phyloP scores from a whole-genome alignment of 164 flowering plant species.

The Piper longum region DNA sequence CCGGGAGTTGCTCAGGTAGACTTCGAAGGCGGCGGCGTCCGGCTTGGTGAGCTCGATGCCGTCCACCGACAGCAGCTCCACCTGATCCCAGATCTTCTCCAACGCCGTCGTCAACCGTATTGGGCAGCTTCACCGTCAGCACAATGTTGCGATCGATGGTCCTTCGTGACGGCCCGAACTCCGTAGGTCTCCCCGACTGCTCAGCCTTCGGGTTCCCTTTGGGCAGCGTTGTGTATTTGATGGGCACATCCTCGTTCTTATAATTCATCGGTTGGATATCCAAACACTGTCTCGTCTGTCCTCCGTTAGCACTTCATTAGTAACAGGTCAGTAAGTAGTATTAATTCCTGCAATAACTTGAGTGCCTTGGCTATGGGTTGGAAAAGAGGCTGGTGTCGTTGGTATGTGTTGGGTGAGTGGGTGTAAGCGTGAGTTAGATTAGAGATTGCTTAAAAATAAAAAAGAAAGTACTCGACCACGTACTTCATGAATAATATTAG shows the following conservation, averaged over 20 bases:
- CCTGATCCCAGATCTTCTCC: neutral
- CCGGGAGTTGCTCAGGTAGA: neutral
- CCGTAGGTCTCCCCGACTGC: neutral
- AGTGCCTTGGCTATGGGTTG: too few species aligned
- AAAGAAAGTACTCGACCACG: too few species aligned
- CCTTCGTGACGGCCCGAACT: conserved; percentile 18
- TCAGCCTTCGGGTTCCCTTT: neutral
- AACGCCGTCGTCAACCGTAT: neutral
- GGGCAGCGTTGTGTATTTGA: neutral
- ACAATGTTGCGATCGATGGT: conserved; percentile 2
- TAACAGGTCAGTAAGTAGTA: neutral
- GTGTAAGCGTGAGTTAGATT: too few species aligned
- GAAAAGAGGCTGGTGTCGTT: too few species aligned
- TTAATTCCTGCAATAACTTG: too few species aligned
- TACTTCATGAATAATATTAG: too few species aligned
- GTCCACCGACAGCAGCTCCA: conserved; percentile 3
- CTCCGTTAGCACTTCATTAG: too few species aligned
- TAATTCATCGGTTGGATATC: neutral
- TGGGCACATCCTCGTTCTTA: neutral
- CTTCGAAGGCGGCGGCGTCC: neutral
- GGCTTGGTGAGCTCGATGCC: neutral
- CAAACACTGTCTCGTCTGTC: neutral
- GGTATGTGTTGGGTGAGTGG: too few species aligned
- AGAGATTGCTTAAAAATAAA: too few species aligned
- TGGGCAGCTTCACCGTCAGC: neutral